A percentile compares a stretch with the other conserved stretches of the same genome.
These are phyloP conservation scores for Teunomyces lycoperdinae DNA, from an alignment of 805 yeast genomes.

Conservation along the genomic window DNA sequence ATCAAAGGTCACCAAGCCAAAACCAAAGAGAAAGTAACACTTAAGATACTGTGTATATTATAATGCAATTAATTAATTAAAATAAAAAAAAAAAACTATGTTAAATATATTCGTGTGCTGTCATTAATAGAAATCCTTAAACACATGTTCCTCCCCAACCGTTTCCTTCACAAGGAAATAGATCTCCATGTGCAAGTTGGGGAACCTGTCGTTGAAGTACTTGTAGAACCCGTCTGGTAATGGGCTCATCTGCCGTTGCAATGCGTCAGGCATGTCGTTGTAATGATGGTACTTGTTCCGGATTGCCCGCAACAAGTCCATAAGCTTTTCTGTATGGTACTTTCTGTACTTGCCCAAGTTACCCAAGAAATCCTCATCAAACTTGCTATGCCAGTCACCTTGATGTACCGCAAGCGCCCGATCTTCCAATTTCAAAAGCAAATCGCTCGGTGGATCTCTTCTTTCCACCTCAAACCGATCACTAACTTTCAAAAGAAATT, in stretches of 20 bases:
- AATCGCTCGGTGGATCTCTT: constrained; percentile 71
- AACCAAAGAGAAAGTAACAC: constrained; percentile 5
- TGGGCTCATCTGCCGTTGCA: constrained; percentile 68
- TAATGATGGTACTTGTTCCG: constrained; percentile 94
- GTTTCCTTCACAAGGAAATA: constrained; percentile 59
- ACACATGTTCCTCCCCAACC: constrained; percentile 61
- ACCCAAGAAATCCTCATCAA: constrained; percentile 71
- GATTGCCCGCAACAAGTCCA: constrained; percentile 85
- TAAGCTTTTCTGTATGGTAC: constrained; percentile 70
- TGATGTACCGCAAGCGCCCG: constrained; percentile 52
- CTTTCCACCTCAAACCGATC: constrained; percentile 87
- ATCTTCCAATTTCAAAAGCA: constrained; percentile 55
- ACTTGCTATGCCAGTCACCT: constrained; percentile 73
- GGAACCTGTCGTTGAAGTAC: constrained; percentile 75
- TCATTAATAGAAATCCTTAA: constrained; percentile 36
- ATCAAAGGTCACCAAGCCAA: constrained; percentile 2
- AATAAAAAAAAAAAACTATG: background rate
- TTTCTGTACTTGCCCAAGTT: constrained; percentile 90
- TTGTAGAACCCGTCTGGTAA: constrained; percentile 81
- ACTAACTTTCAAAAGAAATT: constrained; percentile 80
- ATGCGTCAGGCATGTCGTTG: constrained; percentile 75
- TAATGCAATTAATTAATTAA: background rate
- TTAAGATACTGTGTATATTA: background rate
- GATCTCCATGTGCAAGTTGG: constrained; percentile 71
- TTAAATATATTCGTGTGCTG: constrained; percentile 1